Evolutionary conservation across 306 rosid genomes (phyloP), one percentile per base, ranked within the genome.

Genomic region (Trichosanthes truncata): DNA sequence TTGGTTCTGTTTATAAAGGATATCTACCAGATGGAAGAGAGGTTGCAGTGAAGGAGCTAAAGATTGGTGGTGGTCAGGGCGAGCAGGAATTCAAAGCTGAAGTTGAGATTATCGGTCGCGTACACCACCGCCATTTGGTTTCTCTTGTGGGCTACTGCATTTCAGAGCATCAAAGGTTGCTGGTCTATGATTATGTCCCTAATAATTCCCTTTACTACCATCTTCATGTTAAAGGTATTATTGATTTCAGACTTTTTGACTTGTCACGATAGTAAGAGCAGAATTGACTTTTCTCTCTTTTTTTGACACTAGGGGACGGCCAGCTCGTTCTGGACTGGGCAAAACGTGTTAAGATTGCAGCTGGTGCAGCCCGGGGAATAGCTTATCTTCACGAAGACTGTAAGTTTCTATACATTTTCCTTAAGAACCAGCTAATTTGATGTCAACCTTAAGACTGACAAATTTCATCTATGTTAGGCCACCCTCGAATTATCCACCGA

Each of bases 381-480:
- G 92, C 97, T 9, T 95, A 95, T 86, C 98, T 95, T 78, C 97
- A 95, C 83, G 98, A 95, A 86, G 98, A 92, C 82, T 95, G 98
- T 95, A 91, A 87, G 80, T 81, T 60, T 52, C 80, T 72, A 67
- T 75, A 25, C 88, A 23, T 61, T 56, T 73, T 15, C 38, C 20
- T 82, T 8, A 31, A 36, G 41, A 20, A 40, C 38, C 25, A 21
- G 23, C 33, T 33, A 38, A 57, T 36, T 29, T 76, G 68, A 21
- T 76, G 55, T 53, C 38, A 6, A 74, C 9, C 26, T 51, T 51
- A 66, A 67, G 52, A 21, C 60, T 52, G 66, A 38, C 18, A 20
- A 29, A 3, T 52, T 46, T 52, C 67, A 3, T 53, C 72, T 36
- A 41, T 89, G 73, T 81, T 90, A 92, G 98, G 97, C 78, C 87